Percentiles rank a stretch among this genome's conserved stretches.
Conservation (phyloP, 805 yeast genomes). For the Saccharomyces mikatae region DNA sequence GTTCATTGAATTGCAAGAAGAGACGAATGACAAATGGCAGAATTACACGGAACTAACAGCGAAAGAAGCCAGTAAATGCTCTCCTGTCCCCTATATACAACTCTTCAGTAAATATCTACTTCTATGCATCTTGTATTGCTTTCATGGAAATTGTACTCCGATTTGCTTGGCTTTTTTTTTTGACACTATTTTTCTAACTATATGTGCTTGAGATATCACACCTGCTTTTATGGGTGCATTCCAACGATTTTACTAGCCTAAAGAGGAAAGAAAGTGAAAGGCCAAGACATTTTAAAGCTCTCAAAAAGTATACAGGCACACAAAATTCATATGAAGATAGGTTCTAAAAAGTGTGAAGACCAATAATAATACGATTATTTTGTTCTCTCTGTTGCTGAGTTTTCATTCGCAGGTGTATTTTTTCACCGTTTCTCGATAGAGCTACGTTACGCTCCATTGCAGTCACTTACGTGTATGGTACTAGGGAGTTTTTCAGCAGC, state of each 20-base stretch:
- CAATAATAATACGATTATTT: background rate
- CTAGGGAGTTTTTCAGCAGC: background rate
- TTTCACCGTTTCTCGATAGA: no score
- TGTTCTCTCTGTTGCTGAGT: background rate
- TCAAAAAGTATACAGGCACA: background rate
- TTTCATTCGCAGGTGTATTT: background rate
- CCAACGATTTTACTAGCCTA: background rate
- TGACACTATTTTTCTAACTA: background rate
- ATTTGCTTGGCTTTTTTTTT: background rate
- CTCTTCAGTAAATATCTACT: background rate
- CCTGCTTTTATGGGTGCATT: background rate
- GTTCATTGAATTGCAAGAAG: background rate
- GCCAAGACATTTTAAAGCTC: background rate
- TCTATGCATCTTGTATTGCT: background rate
- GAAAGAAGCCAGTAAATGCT: background rate
- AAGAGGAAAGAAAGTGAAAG: background rate
- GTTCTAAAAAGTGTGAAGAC: background rate
- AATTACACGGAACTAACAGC: background rate
- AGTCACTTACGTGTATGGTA: background rate
- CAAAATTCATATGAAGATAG: background rate
- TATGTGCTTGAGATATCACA: background rate
- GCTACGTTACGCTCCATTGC: background rate
- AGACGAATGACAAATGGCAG: background rate
- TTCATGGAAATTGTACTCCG: background rate
- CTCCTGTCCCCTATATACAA: background rate